Evolutionary conservation across 1,139 yeast species (phyloP), one percentile per base, ranked within the genome.

Genomic region (Suhomyces atakaporum): DNA sequence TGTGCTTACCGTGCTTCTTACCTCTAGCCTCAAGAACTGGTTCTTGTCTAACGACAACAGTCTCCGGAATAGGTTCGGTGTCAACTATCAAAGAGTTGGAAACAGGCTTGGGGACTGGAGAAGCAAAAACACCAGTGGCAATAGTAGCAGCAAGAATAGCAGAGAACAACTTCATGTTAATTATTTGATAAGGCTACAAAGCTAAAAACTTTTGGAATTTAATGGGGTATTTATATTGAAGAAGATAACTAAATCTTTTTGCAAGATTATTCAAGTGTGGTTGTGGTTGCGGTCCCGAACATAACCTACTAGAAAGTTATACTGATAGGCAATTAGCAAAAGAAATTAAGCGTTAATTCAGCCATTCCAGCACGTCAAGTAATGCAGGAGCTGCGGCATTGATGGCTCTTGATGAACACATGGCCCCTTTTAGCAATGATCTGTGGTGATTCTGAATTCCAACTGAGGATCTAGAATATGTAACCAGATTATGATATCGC

Each of bases 61-160:
- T 2, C 13, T 24, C 20, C 5, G 13, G 11, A 12, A 12, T 15
- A 6, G 14, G 16, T 14, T 31, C 33, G 10, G 22, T 21, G n/a
- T 16, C 27, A 10, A 21, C 9, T 6, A n/a, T 15, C 31, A 28
- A 27, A 13, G 21, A 11, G 3, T 27, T 24, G 15, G 15, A 10
- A 13, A 19, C 16, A 13, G 27, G n/a, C 18, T 16, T 25, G 7
- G 42, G 42, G 22, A 39, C 23, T n/a, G 42, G 42, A 7, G 35
- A 29, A 15, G 42, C 30, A 11, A 24, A 8, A 11, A 25, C 35
- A 7, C 32, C 29, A 20, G 36, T n/a, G 20, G 37, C 29, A 11
- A 33, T 12, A 13, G 27, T n/a, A 20, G 32, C 37, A 14, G 21
- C 27, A 16, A 35, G 12, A 22, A 25, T 12, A 7, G 33, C 14